These are phyloP conservation scores for Fraxinus sp. DNA, from an alignment of 305 asterid species.

Conservation along the genomic window DNA sequence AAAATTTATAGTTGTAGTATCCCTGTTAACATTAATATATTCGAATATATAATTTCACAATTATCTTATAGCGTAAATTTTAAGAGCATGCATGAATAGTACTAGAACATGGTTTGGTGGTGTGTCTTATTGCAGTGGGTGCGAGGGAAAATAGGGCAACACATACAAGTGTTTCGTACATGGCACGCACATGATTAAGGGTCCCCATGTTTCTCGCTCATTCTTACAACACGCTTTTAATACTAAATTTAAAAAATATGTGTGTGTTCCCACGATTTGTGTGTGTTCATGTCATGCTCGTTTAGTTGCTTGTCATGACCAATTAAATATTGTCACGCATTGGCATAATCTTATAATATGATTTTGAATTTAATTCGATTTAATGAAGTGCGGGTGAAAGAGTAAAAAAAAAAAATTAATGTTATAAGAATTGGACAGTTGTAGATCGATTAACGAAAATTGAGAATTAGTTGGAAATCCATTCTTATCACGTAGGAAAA, in stretches of 20 bases:
- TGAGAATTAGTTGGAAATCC: background rate
- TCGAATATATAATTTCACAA: background rate
- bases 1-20: background rate
- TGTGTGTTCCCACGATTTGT: background rate
- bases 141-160: background rate
- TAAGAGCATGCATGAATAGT: background rate
- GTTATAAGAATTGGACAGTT: background rate
- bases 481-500: background rate
- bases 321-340: background rate
- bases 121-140: background rate
- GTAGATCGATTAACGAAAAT: background rate
- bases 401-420: background rate
- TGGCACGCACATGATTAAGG: background rate
- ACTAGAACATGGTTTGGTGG: background rate
- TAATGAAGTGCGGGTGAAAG: background rate
- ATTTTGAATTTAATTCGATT: background rate
- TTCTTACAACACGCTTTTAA: background rate
- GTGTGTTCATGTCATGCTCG: background rate
- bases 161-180: background rate
- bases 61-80: background rate
- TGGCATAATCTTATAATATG: background rate
- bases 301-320: background rate
- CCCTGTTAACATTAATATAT: background rate
- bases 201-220: background rate
- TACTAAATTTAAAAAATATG: background rate